phyloP scores from a whole-genome alignment of 352 stramenopile genomes.

The Phytopythium chamaehyphon region DNA sequence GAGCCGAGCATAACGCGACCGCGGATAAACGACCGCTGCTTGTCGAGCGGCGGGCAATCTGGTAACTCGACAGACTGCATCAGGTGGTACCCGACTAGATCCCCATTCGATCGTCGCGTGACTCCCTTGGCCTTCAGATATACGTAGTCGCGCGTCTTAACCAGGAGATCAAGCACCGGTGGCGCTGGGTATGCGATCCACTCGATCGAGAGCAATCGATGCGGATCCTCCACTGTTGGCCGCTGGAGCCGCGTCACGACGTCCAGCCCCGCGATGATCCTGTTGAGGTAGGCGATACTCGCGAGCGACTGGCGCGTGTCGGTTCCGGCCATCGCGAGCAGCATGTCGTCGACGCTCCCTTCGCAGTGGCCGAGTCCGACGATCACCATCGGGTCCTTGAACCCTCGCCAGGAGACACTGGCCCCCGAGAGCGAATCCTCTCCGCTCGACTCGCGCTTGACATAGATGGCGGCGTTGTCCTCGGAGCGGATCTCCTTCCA shows the following conservation, averaged over 20 bases:
- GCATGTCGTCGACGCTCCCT: not conserved
- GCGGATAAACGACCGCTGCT: constrained; percentile 32
- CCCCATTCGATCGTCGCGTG: constrained; percentile 15
- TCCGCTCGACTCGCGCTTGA: constrained; percentile 13
- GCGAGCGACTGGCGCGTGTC: constrained; percentile 13
- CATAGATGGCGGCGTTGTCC: constrained; percentile 28
- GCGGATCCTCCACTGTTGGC: constrained; percentile 37
- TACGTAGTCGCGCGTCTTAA: constrained; percentile 48
- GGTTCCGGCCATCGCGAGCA: not conserved
- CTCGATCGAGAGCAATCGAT: constrained; percentile 36
- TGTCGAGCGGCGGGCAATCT: constrained; percentile 25
- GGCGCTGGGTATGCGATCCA: constrained; percentile 42
- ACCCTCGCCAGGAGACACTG: constrained; percentile 20
- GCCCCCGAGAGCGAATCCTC: constrained; percentile 25
- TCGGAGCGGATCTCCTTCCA: constrained; percentile 35
- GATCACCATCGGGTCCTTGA: constrained; percentile 21
- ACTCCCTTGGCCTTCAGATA: constrained; percentile 42
- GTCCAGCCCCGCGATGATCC: constrained; percentile 15
- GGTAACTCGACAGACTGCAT: constrained; percentile 38
- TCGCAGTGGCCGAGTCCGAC: not conserved
- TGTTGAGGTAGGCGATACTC: constrained; percentile 13
- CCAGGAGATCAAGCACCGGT: constrained; percentile 28
- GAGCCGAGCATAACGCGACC: constrained; percentile 26
- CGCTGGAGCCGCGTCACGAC: constrained; percentile 53
- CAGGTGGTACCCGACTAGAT: constrained; percentile 40